A percentile compares a stretch with the other conserved stretches of the same genome.
Evolutionary conservation across 2,329 filamentous ascomycete genomes (phyloP).

Genomic region (Calonectria hongkongensis): DNA sequence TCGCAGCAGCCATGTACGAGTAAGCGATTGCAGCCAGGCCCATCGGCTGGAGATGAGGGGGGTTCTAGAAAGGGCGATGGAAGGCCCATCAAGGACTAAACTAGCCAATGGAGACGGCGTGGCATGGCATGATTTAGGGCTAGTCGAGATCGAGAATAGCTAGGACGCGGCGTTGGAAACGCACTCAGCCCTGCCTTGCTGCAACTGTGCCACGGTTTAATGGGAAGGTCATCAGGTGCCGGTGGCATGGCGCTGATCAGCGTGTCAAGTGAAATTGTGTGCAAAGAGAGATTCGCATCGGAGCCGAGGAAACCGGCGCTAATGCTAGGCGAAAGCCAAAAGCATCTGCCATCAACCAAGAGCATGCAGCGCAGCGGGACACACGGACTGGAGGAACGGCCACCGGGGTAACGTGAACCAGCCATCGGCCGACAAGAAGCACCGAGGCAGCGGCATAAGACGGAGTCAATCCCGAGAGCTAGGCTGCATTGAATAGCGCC

Average conservation of each 20-base stretch:
- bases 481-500: not conserved
- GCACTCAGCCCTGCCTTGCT: slow-evolving; percentile 52
- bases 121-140: slow-evolving; percentile 33
- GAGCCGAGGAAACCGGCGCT: slow-evolving; percentile 51
- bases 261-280: slow-evolving; percentile 36
- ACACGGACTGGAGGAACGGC: slow-evolving; percentile 21
- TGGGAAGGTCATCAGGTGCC: slow-evolving; percentile 14
- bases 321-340: slow-evolving; percentile 35
- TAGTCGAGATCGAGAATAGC: slow-evolving; percentile 44
- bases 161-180: slow-evolving; percentile 33
- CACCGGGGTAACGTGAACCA: slow-evolving; percentile 29
- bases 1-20: slow-evolving; percentile 26
- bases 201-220: slow-evolving; percentile 24
- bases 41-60: slow-evolving; percentile 48
- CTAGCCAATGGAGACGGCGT: slow-evolving; percentile 43
- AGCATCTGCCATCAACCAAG: slow-evolving; percentile 25
- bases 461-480: slow-evolving; percentile 1
- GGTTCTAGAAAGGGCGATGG: slow-evolving; percentile 53
- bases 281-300: slow-evolving; percentile 38
- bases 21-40: slow-evolving; percentile 35
- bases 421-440: slow-evolving; percentile 49
- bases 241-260: slow-evolving; percentile 38
- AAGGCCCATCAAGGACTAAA: slow-evolving; percentile 40
- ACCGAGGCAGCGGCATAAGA: slow-evolving; percentile 31
- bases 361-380: slow-evolving; percentile 13